phyloP scores from a whole-genome alignment of 2,329 filamentous ascomycete species.

The Zymoseptoria brevis region DNA sequence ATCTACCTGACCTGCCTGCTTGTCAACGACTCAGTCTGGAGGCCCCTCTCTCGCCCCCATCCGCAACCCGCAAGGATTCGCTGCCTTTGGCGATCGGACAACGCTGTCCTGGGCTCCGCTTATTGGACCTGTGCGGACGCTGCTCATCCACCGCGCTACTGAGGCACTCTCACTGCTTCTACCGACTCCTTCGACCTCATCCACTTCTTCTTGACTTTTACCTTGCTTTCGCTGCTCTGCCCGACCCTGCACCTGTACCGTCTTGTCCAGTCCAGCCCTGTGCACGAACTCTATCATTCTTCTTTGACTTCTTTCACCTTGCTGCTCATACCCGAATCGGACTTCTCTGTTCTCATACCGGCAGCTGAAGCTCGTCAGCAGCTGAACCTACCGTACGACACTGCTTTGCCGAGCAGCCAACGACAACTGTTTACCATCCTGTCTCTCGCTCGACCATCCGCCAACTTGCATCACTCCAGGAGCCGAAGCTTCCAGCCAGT shows the following conservation, averaged over 20 bases:
- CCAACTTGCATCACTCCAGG: conserved; percentile 1
- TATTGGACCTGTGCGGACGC: neutral
- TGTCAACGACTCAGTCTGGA: neutral
- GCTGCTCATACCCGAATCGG: neutral
- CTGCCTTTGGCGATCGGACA: neutral
- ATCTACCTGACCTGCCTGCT: neutral
- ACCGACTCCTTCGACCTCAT: neutral
- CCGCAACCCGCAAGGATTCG: neutral
- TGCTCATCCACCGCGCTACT: neutral
- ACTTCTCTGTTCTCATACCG: neutral
- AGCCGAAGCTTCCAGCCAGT: conserved; percentile 4
- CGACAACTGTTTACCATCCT: neutral
- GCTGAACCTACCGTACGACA: neutral
- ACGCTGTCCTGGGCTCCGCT: neutral
- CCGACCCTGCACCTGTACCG: neutral
- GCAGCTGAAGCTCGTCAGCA: neutral
- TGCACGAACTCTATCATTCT: too few relatives aligned
- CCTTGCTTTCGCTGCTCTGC: neutral
- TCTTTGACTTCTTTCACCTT: too few relatives aligned
- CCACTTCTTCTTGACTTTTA: neutral
- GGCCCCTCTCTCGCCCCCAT: neutral
- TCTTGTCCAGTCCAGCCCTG: too few relatives aligned
- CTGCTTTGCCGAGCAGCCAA: conserved; percentile 9
- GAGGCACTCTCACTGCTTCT: too few relatives aligned
- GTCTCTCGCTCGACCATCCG: conserved; percentile 1